Percentiles rank a stretch among this genome's conserved stretches.
These are phyloP conservation scores for Trichoderma polysporum DNA, from an alignment of 2,329 filamentous ascomycete species.

Conservation along the genomic window DNA sequence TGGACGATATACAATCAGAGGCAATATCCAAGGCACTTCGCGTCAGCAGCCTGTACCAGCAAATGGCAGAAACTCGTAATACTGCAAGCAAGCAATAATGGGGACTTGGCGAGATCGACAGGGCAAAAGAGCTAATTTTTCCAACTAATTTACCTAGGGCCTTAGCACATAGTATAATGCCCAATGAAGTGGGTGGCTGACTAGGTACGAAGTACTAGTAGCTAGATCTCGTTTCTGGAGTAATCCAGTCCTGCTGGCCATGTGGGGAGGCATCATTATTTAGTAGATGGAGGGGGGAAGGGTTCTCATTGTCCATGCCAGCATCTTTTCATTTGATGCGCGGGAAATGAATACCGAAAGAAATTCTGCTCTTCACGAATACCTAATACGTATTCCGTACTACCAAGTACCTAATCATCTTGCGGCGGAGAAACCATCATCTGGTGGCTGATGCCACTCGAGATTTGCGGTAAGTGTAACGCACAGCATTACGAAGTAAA, in stretches of 20 bases:
- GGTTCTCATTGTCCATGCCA: neutral
- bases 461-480: neutral
- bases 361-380: neutral
- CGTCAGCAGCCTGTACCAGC: neutral
- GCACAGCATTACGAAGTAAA: neutral
- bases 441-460: too few relatives aligned
- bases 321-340: neutral
- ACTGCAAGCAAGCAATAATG: neutral
- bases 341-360: neutral
- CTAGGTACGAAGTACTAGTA: neutral
- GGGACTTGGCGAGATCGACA: conserved; percentile 13
- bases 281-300: neutral
- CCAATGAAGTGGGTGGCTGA: neutral
- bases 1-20: neutral
- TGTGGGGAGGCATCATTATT: conserved; percentile 8
- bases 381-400: neutral
- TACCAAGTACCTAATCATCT: neutral
- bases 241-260: neutral
- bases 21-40: neutral
- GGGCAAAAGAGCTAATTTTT: conserved; percentile 1
- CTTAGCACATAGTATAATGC: neutral
- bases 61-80: neutral
- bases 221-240: conserved; percentile 4
- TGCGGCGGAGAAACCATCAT: neutral
- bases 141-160: conserved; percentile 4